phyloP scores from a whole-genome alignment of 129 eudicot species.

The sunflower (Helianthus annuus) region DNA sequence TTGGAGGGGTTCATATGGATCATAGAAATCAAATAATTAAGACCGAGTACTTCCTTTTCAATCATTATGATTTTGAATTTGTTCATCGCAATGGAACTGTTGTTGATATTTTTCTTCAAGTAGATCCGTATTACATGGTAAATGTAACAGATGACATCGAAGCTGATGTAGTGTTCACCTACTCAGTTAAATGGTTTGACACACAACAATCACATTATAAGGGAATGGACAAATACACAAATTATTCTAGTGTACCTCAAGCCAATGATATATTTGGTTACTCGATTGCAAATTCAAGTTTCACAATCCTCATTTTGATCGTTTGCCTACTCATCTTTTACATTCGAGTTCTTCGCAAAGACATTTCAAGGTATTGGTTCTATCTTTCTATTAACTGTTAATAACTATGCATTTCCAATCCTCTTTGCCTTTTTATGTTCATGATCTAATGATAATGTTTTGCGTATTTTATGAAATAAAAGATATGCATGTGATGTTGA shows the following conservation, averaged over 20 bases:
- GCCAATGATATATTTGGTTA: conserved; percentile 36
- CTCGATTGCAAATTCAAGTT: conserved; percentile 53
- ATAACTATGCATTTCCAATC: neutral
- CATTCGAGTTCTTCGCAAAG: conserved; percentile 53
- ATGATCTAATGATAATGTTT: neutral
- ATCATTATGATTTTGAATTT: conserved; percentile 42
- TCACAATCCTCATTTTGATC: conserved; percentile 46
- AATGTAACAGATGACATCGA: conserved; percentile 46
- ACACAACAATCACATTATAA: conserved; percentile 37
- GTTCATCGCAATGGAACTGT: conserved; percentile 44
- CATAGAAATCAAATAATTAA: conserved; percentile 32
- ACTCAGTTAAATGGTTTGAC: conserved; percentile 44
- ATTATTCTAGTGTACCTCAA: conserved; percentile 33
- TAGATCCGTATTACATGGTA: conserved; percentile 26
- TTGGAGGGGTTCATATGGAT: conserved; percentile 44
- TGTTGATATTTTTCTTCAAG: conserved; percentile 34
- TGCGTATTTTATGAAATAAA: neutral
- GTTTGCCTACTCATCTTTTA: conserved; percentile 38
- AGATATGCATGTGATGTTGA: conserved; percentile 64
- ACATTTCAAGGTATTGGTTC: conserved; percentile 46
- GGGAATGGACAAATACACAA: conserved; percentile 45
- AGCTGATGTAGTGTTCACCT: conserved; percentile 45
- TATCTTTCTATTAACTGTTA: neutral
- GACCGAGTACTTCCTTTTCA: conserved; percentile 42
- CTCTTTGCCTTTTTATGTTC: neutral